phyloP scores from a whole-genome alignment of 164 flowering plant species.

The Platanus orientalis region DNA sequence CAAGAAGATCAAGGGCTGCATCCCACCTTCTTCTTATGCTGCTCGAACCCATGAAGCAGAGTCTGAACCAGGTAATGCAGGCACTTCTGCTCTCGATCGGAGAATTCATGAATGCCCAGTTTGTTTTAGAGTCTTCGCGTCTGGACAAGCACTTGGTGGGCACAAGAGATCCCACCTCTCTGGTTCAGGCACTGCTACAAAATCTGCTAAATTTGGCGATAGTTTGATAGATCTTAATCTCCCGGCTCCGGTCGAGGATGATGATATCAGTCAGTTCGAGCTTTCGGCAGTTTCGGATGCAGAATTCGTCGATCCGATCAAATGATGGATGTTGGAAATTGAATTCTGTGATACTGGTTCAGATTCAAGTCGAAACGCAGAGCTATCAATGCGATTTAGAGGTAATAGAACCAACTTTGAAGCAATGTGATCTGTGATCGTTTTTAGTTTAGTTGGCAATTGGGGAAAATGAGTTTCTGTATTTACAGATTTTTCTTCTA shows the following conservation, averaged over 20 bases:
- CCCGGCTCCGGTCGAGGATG: slow-evolving; percentile 73
- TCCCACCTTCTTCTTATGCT: not conserved
- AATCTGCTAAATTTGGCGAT: slow-evolving; percentile 24
- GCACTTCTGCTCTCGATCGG: slow-evolving; percentile 15
- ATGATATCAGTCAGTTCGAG: slow-evolving; percentile 49
- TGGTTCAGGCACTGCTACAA: slow-evolving; percentile 14
- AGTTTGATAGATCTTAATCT: slow-evolving; percentile 74
- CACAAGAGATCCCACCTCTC: slow-evolving; percentile 75
- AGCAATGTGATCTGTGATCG: not conserved
- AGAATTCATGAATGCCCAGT: slow-evolving; percentile 69
- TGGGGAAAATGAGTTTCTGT: slow-evolving; percentile 13
- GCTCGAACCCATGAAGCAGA: slow-evolving; percentile 6
- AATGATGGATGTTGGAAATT: not conserved
- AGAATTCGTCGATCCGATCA: slow-evolving; percentile 25
- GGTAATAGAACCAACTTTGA: slow-evolving; percentile 13
- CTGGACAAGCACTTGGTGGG: slow-evolving; percentile 95
- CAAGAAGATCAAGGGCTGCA: slow-evolving; percentile 50
- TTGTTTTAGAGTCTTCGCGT: slow-evolving; percentile 62
- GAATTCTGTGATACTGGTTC: not conserved
- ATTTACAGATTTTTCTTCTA: slow-evolving; percentile 16
- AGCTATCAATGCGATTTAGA: not conserved
- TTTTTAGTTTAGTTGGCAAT: slow-evolving; percentile 10
- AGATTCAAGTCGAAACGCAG: not conserved
- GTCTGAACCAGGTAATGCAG: slow-evolving; percentile 12
- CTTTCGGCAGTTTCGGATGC: slow-evolving; percentile 51